These are phyloP conservation scores for Hebeloma cylindrosporum DNA, from an alignment of 768 basidiomycete genomes.

Conservation along the genomic window DNA sequence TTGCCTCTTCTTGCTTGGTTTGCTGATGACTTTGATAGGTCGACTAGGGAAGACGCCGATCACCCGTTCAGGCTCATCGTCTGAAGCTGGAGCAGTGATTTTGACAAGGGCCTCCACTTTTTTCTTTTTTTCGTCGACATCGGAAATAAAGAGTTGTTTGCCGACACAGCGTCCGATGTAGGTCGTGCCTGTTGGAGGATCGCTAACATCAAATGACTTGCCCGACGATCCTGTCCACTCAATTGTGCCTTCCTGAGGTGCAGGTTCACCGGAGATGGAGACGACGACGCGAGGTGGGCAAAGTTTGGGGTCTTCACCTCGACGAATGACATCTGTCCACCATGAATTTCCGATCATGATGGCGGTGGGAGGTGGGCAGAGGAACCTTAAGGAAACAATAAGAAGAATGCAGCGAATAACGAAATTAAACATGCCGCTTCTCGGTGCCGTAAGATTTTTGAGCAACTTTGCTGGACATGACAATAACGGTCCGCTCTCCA, in stretches of 20 bases:
- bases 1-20: slow-evolving; percentile 96
- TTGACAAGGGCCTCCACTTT: slow-evolving; percentile 93
- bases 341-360: slow-evolving; percentile 93
- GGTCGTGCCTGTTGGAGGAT: slow-evolving; percentile 79
- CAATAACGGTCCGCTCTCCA: slow-evolving; percentile 91
- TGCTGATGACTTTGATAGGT: slow-evolving; percentile 98
- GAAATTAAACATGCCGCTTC: slow-evolving; percentile 61
- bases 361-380: slow-evolving; percentile 92
- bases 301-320: slow-evolving; percentile 72
- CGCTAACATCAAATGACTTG: slow-evolving; percentile 78
- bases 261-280: slow-evolving; percentile 88
- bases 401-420: slow-evolving; percentile 8
- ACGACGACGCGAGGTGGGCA: slow-evolving; percentile 82
- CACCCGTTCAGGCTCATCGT: slow-evolving; percentile 78
- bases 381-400: slow-evolving; percentile 54
- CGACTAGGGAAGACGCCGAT: slow-evolving; percentile 90
- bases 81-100: slow-evolving; percentile 76
- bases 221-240: slow-evolving; percentile 89
- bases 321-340: slow-evolving; percentile 82
- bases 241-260: slow-evolving; percentile 80
- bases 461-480: slow-evolving; percentile 97
- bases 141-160: slow-evolving; percentile 93
- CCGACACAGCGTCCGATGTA: slow-evolving; percentile 93
- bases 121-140: slow-evolving; percentile 93
- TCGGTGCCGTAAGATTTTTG: slow-evolving; percentile 98